Evolutionary conservation across 2,329 filamentous ascomycete species (phyloP).

Genomic region (Clonostachys byssicola): DNA sequence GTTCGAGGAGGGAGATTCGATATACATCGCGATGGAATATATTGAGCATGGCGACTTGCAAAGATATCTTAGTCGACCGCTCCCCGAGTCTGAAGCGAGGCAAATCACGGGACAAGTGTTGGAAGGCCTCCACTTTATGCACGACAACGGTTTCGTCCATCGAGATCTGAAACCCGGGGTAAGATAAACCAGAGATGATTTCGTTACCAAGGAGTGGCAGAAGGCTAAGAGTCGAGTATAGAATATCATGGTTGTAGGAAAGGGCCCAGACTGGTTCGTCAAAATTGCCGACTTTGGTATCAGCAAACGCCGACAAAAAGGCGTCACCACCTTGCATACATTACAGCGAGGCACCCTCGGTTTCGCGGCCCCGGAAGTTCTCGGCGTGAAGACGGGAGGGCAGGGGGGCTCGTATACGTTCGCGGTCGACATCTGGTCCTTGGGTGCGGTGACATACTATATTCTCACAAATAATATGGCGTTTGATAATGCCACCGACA

Average conservation of each 20-base stretch:
- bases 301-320: constrained; percentile 9
- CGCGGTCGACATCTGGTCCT: background rate
- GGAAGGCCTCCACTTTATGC: constrained; percentile 12
- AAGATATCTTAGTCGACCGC: constrained; percentile 5
- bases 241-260: constrained; percentile 5
- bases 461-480: background rate
- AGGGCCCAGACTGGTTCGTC: constrained; percentile 10
- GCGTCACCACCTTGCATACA: background rate
- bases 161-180: constrained; percentile 14
- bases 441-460: background rate
- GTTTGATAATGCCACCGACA: background rate
- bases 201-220: background rate
- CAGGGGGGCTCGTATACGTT: background rate
- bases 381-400: background rate
- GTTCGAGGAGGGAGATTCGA: constrained; percentile 1
- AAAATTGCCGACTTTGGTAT: constrained; percentile 15
- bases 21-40: constrained; percentile 17
- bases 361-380: background rate
- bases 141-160: constrained; percentile 11
- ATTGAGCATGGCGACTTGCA: constrained; percentile 11
- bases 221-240: constrained; percentile 10
- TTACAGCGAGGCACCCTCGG: background rate
- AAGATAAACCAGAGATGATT: background rate
- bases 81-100: constrained; percentile 9
- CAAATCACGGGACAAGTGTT: constrained; percentile 11